phyloP scores from a whole-genome alignment of 1,139 yeast species.

The Suhomyces panamericanus region DNA sequence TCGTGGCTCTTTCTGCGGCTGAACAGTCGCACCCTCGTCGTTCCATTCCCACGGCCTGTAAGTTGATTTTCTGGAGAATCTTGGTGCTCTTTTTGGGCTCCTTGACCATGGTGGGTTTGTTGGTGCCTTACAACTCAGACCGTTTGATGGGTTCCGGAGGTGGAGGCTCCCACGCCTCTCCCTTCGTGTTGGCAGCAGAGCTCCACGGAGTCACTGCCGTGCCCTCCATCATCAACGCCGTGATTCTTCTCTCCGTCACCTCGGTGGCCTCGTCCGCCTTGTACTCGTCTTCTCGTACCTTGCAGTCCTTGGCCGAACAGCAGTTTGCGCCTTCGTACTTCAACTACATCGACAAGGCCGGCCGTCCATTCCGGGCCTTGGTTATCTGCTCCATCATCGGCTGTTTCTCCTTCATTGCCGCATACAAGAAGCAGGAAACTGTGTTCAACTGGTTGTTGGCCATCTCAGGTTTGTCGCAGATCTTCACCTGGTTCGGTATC shows the following conservation, averaged over 20 bases:
- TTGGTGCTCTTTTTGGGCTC: constrained; percentile 43
- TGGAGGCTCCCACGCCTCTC: constrained; percentile 41
- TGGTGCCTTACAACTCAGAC: constrained; percentile 42
- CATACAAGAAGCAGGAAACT: constrained; percentile 40
- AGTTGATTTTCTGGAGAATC: constrained; percentile 42
- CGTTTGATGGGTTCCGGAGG: constrained; percentile 42
- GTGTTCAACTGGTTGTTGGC: constrained; percentile 49
- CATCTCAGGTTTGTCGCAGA: constrained; percentile 44
- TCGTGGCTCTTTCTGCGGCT: constrained; percentile 42
- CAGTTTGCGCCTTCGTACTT: constrained; percentile 45
- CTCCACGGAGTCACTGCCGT: constrained; percentile 41
- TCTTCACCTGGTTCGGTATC: constrained; percentile 46
- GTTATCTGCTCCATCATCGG: constrained; percentile 34
- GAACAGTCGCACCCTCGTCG: constrained; percentile 43
- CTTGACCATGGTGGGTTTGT: constrained; percentile 42
- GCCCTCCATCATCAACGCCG: constrained; percentile 45
- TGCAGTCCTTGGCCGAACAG: constrained; percentile 46
- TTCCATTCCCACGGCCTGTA: constrained; percentile 45
- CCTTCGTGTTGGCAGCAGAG: constrained; percentile 47
- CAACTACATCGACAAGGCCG: constrained; percentile 43
- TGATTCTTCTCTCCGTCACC: constrained; percentile 45
- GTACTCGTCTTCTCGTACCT: constrained; percentile 46
- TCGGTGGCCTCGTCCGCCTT: constrained; percentile 48
- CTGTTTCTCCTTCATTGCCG: constrained; percentile 35
- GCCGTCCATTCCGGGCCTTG: constrained; percentile 47